Evolutionary conservation across 139 green algal species (phyloP).

Genomic region (Chlorella sp.): DNA sequence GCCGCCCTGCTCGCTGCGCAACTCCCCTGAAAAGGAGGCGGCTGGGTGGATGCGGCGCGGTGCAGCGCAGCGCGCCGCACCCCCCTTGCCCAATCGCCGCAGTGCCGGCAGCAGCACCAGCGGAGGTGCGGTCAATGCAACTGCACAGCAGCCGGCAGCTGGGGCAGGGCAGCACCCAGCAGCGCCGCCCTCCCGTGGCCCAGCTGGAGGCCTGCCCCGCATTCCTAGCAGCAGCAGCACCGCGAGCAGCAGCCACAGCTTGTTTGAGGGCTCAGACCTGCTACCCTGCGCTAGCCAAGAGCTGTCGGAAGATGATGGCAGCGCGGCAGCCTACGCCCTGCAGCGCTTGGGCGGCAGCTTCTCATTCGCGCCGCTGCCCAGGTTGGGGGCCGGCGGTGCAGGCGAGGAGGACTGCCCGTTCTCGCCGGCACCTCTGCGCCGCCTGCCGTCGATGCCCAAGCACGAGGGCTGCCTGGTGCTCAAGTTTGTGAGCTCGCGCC

Average conservation of each 20-base stretch:
- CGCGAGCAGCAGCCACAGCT: neutral
- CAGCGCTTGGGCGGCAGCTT: neutral
- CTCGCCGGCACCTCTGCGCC: neutral
- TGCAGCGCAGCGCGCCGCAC: neutral
- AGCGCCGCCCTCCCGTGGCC: neutral
- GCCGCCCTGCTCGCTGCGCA: slow-evolving; percentile 17
- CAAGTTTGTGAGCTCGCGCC: slow-evolving; percentile 72
- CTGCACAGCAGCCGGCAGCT: neutral
- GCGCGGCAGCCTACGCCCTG: neutral
- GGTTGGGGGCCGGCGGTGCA: neutral
- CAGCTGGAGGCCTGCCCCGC: neutral
- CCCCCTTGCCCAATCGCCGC: neutral
- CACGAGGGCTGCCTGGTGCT: slow-evolving; percentile 64
- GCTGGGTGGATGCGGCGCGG: neutral
- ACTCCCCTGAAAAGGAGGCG: slow-evolving; percentile 4
- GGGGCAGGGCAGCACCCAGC: neutral
- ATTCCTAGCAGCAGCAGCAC: neutral
- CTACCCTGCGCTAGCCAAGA: neutral
- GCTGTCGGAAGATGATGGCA: neutral
- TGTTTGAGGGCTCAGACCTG: neutral
- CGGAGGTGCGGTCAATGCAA: neutral
- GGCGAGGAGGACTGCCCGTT: neutral
- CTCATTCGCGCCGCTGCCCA: neutral
- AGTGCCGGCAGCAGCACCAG: neutral
- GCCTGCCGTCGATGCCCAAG: neutral